Conservation (phyloP, 2,329 filamentous ascomycete species). For the Xylariaceae sp. region DNA sequence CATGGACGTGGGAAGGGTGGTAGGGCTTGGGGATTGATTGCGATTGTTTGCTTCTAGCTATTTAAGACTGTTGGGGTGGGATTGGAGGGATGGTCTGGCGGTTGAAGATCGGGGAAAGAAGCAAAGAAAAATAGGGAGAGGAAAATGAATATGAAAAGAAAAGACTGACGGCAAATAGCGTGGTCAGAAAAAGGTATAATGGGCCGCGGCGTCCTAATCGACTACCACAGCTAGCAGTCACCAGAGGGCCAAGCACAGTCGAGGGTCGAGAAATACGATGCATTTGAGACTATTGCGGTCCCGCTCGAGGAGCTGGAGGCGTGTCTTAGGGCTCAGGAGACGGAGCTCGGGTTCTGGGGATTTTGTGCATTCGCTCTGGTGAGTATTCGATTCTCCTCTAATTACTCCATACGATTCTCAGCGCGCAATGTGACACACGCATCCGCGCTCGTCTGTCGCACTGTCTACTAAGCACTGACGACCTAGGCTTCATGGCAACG, state of each 20-base stretch:
- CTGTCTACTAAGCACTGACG: neutral
- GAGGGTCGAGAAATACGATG: constrained; percentile 29
- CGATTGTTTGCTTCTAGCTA: neutral
- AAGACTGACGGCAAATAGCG: constrained; percentile 27
- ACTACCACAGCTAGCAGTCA: constrained; percentile 47
- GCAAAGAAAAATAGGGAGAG: neutral
- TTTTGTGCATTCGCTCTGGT: constrained; percentile 47
- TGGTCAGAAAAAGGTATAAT: constrained; percentile 55
- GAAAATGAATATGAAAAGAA: neutral
- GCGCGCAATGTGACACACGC: neutral
- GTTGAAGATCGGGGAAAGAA: neutral
- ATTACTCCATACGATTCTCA: neutral
- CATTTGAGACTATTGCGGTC: constrained; percentile 35
- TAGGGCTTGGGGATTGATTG: constrained; percentile 13
- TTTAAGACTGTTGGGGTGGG: neutral
- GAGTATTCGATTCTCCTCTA: neutral
- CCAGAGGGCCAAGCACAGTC: constrained; percentile 32
- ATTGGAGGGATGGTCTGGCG: neutral
- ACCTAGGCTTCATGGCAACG: constrained; percentile 42
- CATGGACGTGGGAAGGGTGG: constrained; percentile 12
- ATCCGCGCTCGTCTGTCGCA: neutral
- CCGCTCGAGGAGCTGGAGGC: constrained; percentile 40
- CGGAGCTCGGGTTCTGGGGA: constrained; percentile 51
- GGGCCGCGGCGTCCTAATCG: constrained; percentile 52
- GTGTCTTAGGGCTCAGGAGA: constrained; percentile 45